Percentiles rank a stretch among this genome's conserved stretches.
These are phyloP conservation scores for Alternaria metachromatica DNA, from an alignment of 2,329 filamentous ascomycete genomes.

Conservation along the genomic window DNA sequence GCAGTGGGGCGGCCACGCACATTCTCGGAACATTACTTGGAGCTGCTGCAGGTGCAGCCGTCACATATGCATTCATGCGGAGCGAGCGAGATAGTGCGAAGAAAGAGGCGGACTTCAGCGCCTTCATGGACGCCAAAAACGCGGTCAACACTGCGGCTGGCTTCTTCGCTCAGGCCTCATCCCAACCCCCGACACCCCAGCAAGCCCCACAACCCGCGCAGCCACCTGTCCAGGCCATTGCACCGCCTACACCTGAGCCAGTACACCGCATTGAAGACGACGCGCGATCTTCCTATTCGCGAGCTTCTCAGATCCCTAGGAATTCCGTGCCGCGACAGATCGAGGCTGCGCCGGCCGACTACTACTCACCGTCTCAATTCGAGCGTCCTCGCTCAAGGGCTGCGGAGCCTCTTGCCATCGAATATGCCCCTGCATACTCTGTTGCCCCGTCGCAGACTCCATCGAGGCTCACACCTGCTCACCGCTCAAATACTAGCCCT, in stretches of 20 bases:
- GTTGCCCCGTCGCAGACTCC: constrained; percentile 34
- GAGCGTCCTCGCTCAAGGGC: constrained; percentile 36
- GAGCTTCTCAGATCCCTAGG: constrained; percentile 22
- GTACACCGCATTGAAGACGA: constrained; percentile 49
- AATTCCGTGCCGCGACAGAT: constrained; percentile 41
- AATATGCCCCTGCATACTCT: constrained; percentile 46
- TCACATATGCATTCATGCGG: constrained; percentile 76
- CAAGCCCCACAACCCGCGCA: constrained; percentile 41
- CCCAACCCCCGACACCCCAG: constrained; percentile 36
- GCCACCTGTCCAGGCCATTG: constrained; percentile 23
- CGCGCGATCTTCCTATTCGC: constrained; percentile 45
- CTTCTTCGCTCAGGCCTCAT: constrained; percentile 36
- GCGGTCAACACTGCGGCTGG: constrained; percentile 37
- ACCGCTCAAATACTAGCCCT: constrained; percentile 41
- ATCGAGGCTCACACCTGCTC: constrained; percentile 29
- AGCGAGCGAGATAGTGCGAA: constrained; percentile 59
- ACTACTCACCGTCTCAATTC: constrained; percentile 43
- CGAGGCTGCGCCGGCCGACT: constrained; percentile 47
- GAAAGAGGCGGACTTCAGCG: constrained; percentile 52
- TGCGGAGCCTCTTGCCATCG: constrained; percentile 33
- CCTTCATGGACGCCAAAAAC: constrained; percentile 43
- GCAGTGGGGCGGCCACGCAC: constrained; percentile 64
- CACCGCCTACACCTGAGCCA: constrained; percentile 26
- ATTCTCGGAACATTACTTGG: constrained; percentile 79
- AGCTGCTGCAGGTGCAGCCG: constrained; percentile 76